Base-by-base conservation (phyloP, 257 asterid genomes). In the Apocynum venetum region DNA sequence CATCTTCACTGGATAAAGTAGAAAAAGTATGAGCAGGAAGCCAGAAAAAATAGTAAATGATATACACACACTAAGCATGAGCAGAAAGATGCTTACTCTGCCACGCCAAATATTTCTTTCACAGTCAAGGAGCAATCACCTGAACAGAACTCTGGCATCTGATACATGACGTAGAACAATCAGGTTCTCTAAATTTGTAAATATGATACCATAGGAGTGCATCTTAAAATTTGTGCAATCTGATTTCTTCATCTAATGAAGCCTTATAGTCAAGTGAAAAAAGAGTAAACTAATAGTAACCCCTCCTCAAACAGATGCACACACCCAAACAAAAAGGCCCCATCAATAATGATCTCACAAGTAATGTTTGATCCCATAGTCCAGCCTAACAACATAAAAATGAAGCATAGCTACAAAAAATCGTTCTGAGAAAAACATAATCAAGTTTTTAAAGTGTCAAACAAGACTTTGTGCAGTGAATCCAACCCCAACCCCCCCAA, bases 81-180 rank as follows among this genome's bases (percentile, higher is more conserved):
- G 52, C 80, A 77, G 64, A 77, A 81, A 71, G 78, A 52, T 61
- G 80, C 99, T 88, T 90, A 95, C 98, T 95, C 99, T 49, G 97
- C 91, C 14, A 89, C 98, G 48, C 99, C 99, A 77, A 93, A 95
- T 63, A 91, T 86, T 81, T 92, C 97, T 78, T 93, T 95, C 56
- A 95, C 94, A 6, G 88, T 93, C 72, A 95, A 83, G 78, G 99
- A 77, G 88, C 94, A 88, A 75, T 87, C 96, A 79, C 86, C 87
- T 47, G 96, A 87, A 82, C 98, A 93, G 80, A 95, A 93, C 84
- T 93, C 98, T 1, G 98, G 97, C 78, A 93, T 87, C 98, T 95
- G 88, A 31, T 75, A 56, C 80, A 79, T 46, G 68, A 76, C 35
- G 76, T 35, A 57, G 13, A 56, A 73, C 3, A 36, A 64, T 64